Conservation (phyloP, 2,329 filamentous ascomycete genomes). For the Paraconiothyrium sp. region DNA sequence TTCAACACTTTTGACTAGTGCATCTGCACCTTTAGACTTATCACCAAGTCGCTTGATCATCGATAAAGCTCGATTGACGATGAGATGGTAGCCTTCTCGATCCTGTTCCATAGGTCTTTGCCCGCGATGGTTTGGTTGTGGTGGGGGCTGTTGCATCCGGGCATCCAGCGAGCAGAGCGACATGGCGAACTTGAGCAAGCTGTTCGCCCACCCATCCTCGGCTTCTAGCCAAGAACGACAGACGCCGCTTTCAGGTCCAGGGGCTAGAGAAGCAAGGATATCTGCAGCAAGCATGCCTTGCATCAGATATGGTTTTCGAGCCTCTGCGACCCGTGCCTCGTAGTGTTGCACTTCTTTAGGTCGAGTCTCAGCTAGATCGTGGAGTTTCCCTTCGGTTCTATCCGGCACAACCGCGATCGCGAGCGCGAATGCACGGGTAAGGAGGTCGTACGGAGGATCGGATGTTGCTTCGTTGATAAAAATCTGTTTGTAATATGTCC, state of each 20-base stretch:
- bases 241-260: slow-evolving; percentile 74
- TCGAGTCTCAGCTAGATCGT: slow-evolving; percentile 56
- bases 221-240: slow-evolving; percentile 84
- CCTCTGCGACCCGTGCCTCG: slow-evolving; percentile 74
- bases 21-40: slow-evolving; percentile 51
- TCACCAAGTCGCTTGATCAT: slow-evolving; percentile 59
- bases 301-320: slow-evolving; percentile 87
- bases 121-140: slow-evolving; percentile 41
- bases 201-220: slow-evolving; percentile 83
- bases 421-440: slow-evolving; percentile 87
- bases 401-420: slow-evolving; percentile 87
- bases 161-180: slow-evolving; percentile 61
- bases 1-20: slow-evolving; percentile 40
- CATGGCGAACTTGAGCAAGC: slow-evolving; percentile 78
- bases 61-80: slow-evolving; percentile 56
- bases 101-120: slow-evolving; percentile 46
- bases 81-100: slow-evolving; percentile 49
- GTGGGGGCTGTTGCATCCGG: slow-evolving; percentile 35
- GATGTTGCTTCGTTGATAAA: slow-evolving; percentile 76
- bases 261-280: slow-evolving; percentile 80
- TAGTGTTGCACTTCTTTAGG: slow-evolving; percentile 46
- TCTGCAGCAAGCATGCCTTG: slow-evolving; percentile 92
- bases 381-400: slow-evolving; percentile 62
- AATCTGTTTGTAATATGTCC: slow-evolving; percentile 82
- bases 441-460: slow-evolving; percentile 75